Percentiles rank a stretch among this genome's conserved stretches.
phyloP scores from a whole-genome alignment of 2,329 filamentous ascomycete genomes.

The Fonsecaea pedrosoi region DNA sequence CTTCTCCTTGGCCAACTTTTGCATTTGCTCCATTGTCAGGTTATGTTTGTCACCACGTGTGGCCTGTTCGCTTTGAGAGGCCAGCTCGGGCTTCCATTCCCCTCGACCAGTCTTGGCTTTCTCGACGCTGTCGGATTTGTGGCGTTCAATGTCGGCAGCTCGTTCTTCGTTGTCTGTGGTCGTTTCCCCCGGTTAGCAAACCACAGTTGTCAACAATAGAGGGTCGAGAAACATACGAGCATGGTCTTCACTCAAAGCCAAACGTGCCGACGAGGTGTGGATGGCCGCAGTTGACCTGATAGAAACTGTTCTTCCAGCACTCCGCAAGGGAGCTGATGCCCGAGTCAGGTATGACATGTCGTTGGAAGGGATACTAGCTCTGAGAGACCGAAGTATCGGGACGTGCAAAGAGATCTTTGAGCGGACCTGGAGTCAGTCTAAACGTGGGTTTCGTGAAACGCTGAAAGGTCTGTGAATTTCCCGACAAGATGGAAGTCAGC shows the following conservation, averaged over 20 bases:
- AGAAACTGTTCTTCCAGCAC: conserved; percentile 20
- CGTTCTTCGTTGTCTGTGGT: conserved; percentile 33
- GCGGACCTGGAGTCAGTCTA: conserved; percentile 1
- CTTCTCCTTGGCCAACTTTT: conserved; percentile 32
- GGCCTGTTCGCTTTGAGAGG: conserved; percentile 35
- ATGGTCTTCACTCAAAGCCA: conserved; percentile 34
- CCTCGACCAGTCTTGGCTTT: conserved; percentile 38
- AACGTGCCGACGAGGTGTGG: conserved; percentile 32
- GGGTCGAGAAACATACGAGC: conserved; percentile 18
- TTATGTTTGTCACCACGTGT: conserved; percentile 32
- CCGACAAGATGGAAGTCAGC: not conserved
- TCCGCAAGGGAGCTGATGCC: conserved; percentile 24
- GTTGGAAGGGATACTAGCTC: conserved; percentile 1
- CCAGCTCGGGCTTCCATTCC: conserved; percentile 41
- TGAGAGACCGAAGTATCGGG: not conserved
- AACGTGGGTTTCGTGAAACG: not conserved
- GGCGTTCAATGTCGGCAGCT: conserved; percentile 36
- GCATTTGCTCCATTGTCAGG: conserved; percentile 40
- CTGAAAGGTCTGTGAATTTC: not conserved
- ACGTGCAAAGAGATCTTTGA: conserved; percentile 3
- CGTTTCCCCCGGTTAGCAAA: conserved; percentile 9
- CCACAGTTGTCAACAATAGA: not conserved
- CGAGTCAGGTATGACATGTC: conserved; percentile 34
- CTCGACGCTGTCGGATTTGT: conserved; percentile 37
- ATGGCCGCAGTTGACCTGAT: conserved; percentile 28